Conservation (phyloP, 2,329 filamentous ascomycete genomes). For the Berkeleyomyces basicola region DNA sequence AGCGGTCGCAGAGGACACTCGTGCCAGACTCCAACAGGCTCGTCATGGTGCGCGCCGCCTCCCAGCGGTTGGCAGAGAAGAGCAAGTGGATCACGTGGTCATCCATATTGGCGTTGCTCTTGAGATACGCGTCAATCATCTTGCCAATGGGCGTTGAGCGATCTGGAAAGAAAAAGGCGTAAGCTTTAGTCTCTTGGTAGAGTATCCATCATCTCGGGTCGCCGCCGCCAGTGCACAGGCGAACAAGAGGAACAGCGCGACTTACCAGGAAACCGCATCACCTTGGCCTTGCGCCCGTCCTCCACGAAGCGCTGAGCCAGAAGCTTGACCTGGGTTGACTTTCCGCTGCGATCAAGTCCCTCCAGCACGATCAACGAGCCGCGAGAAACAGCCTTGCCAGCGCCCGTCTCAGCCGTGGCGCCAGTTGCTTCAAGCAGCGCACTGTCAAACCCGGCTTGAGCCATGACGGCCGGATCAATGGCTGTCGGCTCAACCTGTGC, state of each 20-base stretch:
- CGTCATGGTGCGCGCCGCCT: constrained; percentile 38
- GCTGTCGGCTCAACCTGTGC: not conserved
- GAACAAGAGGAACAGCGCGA: constrained; percentile 10
- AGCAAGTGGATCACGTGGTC: constrained; percentile 82
- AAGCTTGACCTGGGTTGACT: constrained; percentile 72
- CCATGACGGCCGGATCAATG: not conserved
- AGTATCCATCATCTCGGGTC: not conserved
- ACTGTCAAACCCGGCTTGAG: not conserved
- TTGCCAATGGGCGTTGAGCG: constrained; percentile 69
- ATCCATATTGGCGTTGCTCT: constrained; percentile 53
- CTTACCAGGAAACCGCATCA: constrained; percentile 42
- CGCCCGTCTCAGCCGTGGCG: not conserved
- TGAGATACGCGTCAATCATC: constrained; percentile 74
- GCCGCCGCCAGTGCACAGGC: too few species aligned
- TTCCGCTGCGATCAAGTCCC: constrained; percentile 77
- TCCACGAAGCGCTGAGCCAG: constrained; percentile 40
- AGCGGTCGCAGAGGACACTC: constrained; percentile 75
- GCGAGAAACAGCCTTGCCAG: constrained; percentile 21
- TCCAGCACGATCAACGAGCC: constrained; percentile 74
- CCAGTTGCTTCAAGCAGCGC: not conserved
- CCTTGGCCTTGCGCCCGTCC: constrained; percentile 31
- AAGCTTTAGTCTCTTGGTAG: not conserved
- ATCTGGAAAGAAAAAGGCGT: constrained; percentile 32
- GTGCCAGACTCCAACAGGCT: constrained; percentile 44
- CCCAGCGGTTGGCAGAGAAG: constrained; percentile 86